These are phyloP conservation scores for Globisporangium abappressorium DNA, from an alignment of 352 stramenopile species.

Conservation along the genomic window DNA sequence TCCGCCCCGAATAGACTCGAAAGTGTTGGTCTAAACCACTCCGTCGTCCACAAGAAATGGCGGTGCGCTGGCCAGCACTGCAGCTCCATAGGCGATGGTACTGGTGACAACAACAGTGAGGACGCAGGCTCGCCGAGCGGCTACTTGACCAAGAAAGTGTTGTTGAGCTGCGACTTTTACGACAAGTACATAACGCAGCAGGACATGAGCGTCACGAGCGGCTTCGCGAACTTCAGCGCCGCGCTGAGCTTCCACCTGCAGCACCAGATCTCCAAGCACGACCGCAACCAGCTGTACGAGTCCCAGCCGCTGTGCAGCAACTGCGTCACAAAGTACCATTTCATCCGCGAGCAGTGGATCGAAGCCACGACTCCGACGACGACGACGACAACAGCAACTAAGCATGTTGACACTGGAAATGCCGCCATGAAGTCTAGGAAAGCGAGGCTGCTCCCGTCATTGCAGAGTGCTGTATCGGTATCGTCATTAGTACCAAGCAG, in stretches of 20 bases:
- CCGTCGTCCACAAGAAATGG: conserved; percentile 43
- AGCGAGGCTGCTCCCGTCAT: conserved; percentile 12
- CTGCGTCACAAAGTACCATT: conserved; percentile 49
- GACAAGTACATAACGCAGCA: conserved; percentile 35
- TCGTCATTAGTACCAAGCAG: not conserved
- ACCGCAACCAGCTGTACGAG: conserved; percentile 55
- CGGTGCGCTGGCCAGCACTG: conserved; percentile 45
- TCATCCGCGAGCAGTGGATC: conserved; percentile 39
- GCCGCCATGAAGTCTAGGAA: not conserved
- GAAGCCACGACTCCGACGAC: conserved; percentile 13
- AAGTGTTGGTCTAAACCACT: not conserved
- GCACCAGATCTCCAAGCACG: conserved; percentile 46
- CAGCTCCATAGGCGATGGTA: not conserved
- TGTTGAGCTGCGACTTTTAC: conserved; percentile 68
- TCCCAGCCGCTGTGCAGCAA: conserved; percentile 43
- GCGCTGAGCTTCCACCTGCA: conserved; percentile 58
- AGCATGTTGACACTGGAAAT: not conserved
- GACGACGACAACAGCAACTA: conserved; percentile 5
- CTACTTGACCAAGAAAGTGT: conserved; percentile 61
- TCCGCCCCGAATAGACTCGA: conserved; percentile 49
- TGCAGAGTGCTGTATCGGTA: not conserved
- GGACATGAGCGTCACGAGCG: conserved; percentile 45
- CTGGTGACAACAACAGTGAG: not conserved
- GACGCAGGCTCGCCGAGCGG: conserved; percentile 26
- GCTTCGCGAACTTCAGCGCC: conserved; percentile 33